Evolutionary conservation across 345 rosid species (phyloP), one percentile per base, ranked within the genome.

Genomic region (Hirschfeldia incana): DNA sequence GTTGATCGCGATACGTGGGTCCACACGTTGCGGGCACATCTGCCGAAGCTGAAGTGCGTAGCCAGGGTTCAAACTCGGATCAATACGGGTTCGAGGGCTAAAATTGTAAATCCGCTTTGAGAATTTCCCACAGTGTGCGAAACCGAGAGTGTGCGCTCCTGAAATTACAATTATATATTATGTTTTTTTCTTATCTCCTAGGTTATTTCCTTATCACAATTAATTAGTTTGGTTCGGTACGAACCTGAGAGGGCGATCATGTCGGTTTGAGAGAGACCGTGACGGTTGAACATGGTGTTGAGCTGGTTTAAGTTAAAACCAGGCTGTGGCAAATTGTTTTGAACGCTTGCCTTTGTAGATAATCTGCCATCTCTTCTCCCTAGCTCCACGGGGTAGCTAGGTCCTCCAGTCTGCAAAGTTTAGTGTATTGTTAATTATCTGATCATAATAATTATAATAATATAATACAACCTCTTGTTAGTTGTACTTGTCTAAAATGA

Each of bases 161-260:
- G 65, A 42, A 9, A 46, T 10, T 0, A 28, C n/a, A 32, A 15
- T 42, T 64, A 39, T 2, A 39, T 39, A 2, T 39, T 39, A 0
- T 39, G 44, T 39, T 39, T 39, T 8, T 39, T 39, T 36, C 21
- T 39, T 2, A 9, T 39, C 44, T 39, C 9, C 44, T 9, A 39
- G 2, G 44, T 39, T 39, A 8, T 9, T 2, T 39, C 46, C 46
- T 39, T 39, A 39, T 39, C 46, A 9, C 46, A 39, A 39, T 39
- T 9, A 46, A 12, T 70, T 8, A 15, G 37, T 37, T 9, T 5
- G 58, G 68, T 73, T 67, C 16, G 8, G 15, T 67, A 1, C 21
- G 7, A 83, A 92, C 98, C 98, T 72, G 98, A 94, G 27, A 94
- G 82, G 0, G 98, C 98, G 21, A 94, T 79, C 96, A 94, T 85